Evolutionary conservation across 495 filamentous ascomycete genomes (phyloP).

Genomic region (Acidomyces sp.): DNA sequence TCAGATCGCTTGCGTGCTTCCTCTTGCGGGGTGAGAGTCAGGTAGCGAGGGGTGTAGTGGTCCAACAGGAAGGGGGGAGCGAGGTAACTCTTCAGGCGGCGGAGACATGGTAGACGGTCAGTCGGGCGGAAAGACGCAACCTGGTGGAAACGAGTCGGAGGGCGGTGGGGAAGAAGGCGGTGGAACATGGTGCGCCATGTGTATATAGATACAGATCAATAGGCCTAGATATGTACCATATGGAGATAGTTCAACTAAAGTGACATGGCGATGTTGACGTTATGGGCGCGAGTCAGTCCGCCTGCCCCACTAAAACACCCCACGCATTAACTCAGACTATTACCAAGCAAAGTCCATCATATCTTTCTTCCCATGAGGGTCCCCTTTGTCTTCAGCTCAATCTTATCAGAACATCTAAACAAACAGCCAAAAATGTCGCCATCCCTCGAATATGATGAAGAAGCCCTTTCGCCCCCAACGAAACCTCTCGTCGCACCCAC

Average conservation of each 20-base stretch:
- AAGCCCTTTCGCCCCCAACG: constrained; percentile 47
- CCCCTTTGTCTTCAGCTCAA: background rate
- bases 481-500: constrained; percentile 83
- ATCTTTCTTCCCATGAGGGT: background rate
- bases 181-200: background rate
- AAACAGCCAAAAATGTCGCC: constrained; percentile 42
- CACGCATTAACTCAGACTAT: background rate
- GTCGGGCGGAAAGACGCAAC: no score
- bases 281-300: constrained; percentile 6
- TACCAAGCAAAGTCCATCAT: background rate
- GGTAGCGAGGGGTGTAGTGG: constrained; percentile 55
- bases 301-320: background rate
- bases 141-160: no score
- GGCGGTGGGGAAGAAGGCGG: background rate
- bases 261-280: constrained; percentile 1
- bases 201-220: background rate
- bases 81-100: constrained; percentile 50
- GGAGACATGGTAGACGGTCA: background rate
- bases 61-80: constrained; percentile 66
- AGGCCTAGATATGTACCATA: no score
- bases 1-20: constrained; percentile 49
- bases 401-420: background rate
- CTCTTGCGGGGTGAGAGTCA: constrained; percentile 44
- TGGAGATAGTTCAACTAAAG: no score
- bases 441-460: constrained; percentile 49